These are phyloP conservation scores for Pistacia atlantica DNA, from an alignment of 345 rosid genomes.

Conservation along the genomic window DNA sequence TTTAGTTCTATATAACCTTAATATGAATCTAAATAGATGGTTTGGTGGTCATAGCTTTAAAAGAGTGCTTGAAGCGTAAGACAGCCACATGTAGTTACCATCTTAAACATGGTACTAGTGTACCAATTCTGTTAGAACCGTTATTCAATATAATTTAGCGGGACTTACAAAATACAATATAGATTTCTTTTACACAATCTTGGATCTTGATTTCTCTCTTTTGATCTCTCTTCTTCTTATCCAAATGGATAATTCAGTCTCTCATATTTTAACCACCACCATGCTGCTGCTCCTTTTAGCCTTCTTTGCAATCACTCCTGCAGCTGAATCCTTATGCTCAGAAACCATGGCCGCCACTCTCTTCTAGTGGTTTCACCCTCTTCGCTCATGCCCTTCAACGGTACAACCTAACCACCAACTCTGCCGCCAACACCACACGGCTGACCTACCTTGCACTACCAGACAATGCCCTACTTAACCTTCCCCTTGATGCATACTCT, in stretches of 20 bases:
- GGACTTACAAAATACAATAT: background rate
- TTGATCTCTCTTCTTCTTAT: background rate
- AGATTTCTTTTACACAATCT: background rate
- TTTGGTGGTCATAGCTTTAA: too few relatives aligned
- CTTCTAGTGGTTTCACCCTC: constrained; percentile 25
- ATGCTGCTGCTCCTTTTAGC: constrained; percentile 14
- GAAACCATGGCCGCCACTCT: constrained; percentile 22
- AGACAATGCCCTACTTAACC: constrained; percentile 21
- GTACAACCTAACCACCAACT: constrained; percentile 9
- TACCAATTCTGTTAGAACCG: constrained; percentile 6
- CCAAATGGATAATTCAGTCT: constrained; percentile 18
- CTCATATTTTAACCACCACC: background rate
- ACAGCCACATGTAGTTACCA: background rate
- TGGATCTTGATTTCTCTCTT: background rate
- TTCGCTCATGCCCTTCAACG: constrained; percentile 23
- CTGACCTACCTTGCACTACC: constrained; percentile 23
- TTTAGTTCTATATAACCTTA: too few relatives aligned
- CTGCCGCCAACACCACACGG: background rate
- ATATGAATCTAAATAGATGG: too few relatives aligned
- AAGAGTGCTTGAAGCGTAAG: background rate
- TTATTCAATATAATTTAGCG: background rate
- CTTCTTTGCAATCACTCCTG: constrained; percentile 10
- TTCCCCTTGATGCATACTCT: background rate
- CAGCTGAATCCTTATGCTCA: constrained; percentile 14
- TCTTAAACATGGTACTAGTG: background rate